Evolutionary conservation across 306 rosid species (phyloP), one percentile per base, ranked within the genome.

Genomic region (Adenanthera pavonina): DNA sequence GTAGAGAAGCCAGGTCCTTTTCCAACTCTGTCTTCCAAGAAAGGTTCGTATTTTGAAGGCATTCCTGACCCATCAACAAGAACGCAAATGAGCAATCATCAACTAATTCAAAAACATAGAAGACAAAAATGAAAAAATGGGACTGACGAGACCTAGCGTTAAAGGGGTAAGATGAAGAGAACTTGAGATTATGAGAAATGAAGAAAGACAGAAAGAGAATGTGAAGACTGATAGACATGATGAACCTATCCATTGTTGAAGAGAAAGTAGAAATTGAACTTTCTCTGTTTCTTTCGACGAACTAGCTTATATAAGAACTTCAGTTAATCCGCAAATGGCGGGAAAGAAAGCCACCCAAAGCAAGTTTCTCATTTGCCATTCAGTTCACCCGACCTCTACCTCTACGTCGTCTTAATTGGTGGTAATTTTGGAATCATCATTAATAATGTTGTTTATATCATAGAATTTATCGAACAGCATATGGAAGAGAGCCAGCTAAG

Each of bases 141-240:
- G 68, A 82, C 76, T 19, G 77, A 79, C 84, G 72, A 36, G 82
- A 66, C 77, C 59, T 65, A 25, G 35, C 36, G 41, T 64, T 77
- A 38, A 75, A 69, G 8, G 70, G 57, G 25, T 72, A 43, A 17
- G 82, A 61, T 7, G 77, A 56, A 33, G 76, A 74, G 68, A 48
- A 64, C n/a, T 54, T 67, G 43, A 52, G 72, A 71, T 46, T 71
- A 49, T 10, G 51, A 38, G 80, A 75, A 8, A 46, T n/a, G 62
- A 70, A 76, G 56, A 70, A 76, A 66, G 61, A 60, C 70, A 86
- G 72, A 38, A 77, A 51, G 13, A 81, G 46, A 73, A 78, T 57
- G 35, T 33, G 25, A 11, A 68, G 57, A 67, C 9, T 10, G 71
- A 15, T 2, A 51, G 20, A 62, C 80, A 64, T 77, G 69, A 80